A percentile compares a stretch with the other conserved stretches of the same genome.
These are phyloP conservation scores for Nemania bipapillata DNA, from an alignment of 2,329 filamentous ascomycete species.

Conservation along the genomic window DNA sequence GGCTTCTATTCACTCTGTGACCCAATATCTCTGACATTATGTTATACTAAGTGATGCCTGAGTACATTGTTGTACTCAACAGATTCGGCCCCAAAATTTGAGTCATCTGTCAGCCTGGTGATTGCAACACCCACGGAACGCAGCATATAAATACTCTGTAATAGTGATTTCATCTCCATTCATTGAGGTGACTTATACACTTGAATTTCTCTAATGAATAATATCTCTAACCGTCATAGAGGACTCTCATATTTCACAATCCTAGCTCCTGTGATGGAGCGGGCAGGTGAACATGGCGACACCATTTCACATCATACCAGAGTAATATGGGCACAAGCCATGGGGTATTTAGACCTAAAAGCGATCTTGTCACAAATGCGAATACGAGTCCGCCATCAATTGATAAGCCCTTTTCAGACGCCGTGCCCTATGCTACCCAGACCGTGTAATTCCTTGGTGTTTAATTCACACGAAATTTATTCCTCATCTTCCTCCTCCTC, in stretches of 20 bases:
- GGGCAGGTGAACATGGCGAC: not conserved
- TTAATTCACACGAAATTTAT: conserved; percentile 57
- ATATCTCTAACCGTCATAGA: not conserved
- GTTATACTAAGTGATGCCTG: no score
- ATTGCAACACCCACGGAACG: no score
- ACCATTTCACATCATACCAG: not conserved
- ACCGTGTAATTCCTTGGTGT: conserved; percentile 42
- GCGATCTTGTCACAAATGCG: conserved; percentile 35
- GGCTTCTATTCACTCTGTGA: no score
- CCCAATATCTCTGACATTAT: no score
- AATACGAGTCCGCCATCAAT: conserved; percentile 41
- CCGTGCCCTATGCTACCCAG: conserved; percentile 51
- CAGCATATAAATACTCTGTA: no score
- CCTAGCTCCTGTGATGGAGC: not conserved
- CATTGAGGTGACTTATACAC: no score
- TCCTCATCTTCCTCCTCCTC: conserved; percentile 74
- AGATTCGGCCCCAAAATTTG: no score
- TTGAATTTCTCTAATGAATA: not conserved
- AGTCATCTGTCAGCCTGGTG: no score
- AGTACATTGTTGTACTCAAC: no score
- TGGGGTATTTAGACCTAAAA: conserved; percentile 5
- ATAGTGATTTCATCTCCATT: no score
- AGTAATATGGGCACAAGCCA: conserved; percentile 9
- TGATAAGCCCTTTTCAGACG: conserved; percentile 51
- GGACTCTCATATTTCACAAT: not conserved